Evolutionary conservation across 148 eudicot species (phyloP).

Genomic region (Rhododendron henanense): DNA sequence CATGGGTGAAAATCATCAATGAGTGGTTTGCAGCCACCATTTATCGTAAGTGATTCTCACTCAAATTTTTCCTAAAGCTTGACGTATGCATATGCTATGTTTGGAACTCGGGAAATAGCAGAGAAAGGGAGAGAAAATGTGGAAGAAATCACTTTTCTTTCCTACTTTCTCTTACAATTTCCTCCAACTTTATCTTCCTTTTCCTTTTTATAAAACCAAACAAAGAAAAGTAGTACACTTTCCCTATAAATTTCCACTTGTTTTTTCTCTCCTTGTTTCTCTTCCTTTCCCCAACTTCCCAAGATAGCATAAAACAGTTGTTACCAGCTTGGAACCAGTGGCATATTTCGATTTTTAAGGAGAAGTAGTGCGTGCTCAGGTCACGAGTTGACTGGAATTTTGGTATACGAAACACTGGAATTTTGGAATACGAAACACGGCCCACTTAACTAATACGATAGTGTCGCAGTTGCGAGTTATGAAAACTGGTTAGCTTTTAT

Average conservation of each 20-base stretch:
- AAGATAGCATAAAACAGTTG: not conserved
- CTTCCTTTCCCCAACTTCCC: not conserved
- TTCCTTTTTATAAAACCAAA: not conserved
- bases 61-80: not conserved
- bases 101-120: not conserved
- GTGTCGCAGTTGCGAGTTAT: not conserved
- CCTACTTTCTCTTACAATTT: not conserved
- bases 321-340: not conserved
- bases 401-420: not conserved
- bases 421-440: not conserved
- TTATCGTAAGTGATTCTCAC: conserved; percentile 52
- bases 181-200: not conserved
- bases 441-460: not conserved
- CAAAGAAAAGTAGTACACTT: not conserved
- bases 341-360: not conserved
- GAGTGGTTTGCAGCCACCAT: conserved; percentile 97
- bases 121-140: not conserved
- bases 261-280: not conserved
- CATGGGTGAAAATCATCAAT: conserved; percentile 97
- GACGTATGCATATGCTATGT: not conserved
- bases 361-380: no score
- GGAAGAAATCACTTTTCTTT: not conserved
- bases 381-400: not conserved
- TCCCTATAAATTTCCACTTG: not conserved
- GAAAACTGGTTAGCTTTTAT: not conserved